These are phyloP conservation scores for Senecio squalidus DNA, from an alignment of 140 eudicot genomes.

Conservation along the genomic window DNA sequence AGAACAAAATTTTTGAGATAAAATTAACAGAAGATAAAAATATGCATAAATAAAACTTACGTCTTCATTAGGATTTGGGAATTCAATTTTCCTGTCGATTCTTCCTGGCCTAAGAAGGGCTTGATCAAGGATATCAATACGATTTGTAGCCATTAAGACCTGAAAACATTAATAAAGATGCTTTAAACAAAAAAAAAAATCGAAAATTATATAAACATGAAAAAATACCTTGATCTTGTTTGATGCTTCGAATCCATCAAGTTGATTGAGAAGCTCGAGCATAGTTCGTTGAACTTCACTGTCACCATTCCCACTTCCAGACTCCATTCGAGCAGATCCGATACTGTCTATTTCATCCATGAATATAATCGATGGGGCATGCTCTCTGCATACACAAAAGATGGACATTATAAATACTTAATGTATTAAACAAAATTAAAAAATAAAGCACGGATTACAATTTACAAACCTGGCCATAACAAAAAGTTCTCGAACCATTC, in stretches of 20 bases:
- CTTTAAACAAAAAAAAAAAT: background rate
- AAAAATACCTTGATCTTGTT: slow-evolving; percentile 51
- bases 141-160: slow-evolving; percentile 78
- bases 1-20: background rate
- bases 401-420: background rate
- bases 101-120: slow-evolving; percentile 70
- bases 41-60: slow-evolving; percentile 13
- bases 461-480: slow-evolving; percentile 54
- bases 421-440: background rate
- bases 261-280: slow-evolving; percentile 71
- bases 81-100: slow-evolving; percentile 60
- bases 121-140: slow-evolving; percentile 59
- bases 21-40: background rate
- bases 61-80: slow-evolving; percentile 69
- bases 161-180: slow-evolving; percentile 13
- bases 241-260: slow-evolving; percentile 72
- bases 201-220: too few relatives aligned
- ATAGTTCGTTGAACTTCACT: slow-evolving; percentile 72
- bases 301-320: slow-evolving; percentile 64
- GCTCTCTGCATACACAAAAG: slow-evolving; percentile 33
- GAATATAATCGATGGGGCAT: slow-evolving; percentile 67
- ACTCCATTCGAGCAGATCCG: slow-evolving; percentile 66
- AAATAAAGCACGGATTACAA: background rate
- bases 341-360: slow-evolving; percentile 71
- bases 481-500: slow-evolving; percentile 59